A percentile compares a stretch with the other conserved stretches of the same genome.
Evolutionary conservation across 2,329 filamentous ascomycete species (phyloP).

Genomic region (Penicillium brasilianum): DNA sequence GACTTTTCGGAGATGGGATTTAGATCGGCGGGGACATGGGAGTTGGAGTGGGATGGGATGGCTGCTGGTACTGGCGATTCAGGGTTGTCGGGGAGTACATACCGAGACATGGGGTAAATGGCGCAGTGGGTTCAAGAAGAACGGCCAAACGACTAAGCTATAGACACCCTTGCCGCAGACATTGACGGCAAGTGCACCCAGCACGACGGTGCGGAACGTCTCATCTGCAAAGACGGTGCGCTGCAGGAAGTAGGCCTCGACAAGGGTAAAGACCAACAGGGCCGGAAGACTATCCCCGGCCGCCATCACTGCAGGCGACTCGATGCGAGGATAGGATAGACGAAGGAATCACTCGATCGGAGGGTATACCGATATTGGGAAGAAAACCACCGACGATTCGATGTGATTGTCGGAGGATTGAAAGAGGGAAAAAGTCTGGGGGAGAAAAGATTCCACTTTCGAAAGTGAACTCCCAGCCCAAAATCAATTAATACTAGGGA

Average conservation of each 20-base stretch:
- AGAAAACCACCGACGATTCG: neutral
- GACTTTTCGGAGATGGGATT: neutral
- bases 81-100: neutral
- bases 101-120: slow-evolving; percentile 52
- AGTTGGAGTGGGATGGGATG: neutral
- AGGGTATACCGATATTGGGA: neutral
- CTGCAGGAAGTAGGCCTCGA: slow-evolving; percentile 39
- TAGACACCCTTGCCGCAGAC: slow-evolving; percentile 40
- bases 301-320: slow-evolving; percentile 7
- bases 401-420: neutral
- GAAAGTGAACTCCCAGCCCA: neutral
- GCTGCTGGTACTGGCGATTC: neutral
- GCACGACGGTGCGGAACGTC: slow-evolving; percentile 31
- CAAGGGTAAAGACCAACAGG: slow-evolving; percentile 30
- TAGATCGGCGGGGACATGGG: neutral
- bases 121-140: slow-evolving; percentile 57
- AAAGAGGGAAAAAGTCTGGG: neutral
- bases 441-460: neutral
- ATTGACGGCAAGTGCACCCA: slow-evolving; percentile 34
- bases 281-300: slow-evolving; percentile 14
- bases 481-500: neutral
- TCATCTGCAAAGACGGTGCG: slow-evolving; percentile 32
- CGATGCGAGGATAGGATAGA: neutral
- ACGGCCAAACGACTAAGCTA: slow-evolving; percentile 54
- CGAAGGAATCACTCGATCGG: neutral